phyloP scores from a whole-genome alignment of 176 grass and related monocot genomes.

The Tillandsia fasciculata region DNA sequence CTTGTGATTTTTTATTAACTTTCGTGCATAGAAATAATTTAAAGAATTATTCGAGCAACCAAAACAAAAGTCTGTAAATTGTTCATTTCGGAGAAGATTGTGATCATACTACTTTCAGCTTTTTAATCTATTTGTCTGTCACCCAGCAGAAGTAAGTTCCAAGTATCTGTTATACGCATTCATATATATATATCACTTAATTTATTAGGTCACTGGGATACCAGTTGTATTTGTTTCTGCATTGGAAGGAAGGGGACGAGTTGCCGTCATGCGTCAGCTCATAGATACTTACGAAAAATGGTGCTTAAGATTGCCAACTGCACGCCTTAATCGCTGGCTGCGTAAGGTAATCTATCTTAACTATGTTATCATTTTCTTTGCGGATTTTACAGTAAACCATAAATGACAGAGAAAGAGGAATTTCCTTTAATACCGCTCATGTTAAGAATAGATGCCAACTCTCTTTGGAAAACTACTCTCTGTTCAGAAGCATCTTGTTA shows the following conservation, averaged over 20 bases:
- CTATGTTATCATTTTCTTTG: conserved; percentile 4
- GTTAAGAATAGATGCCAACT: not conserved
- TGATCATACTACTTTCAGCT: no score
- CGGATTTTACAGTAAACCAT: conserved; percentile 10
- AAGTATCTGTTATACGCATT: conserved; percentile 11
- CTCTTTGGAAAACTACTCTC: not conserved
- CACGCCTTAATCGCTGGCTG: conserved; percentile 85
- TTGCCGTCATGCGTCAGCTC: conserved; percentile 75
- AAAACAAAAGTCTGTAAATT: no score
- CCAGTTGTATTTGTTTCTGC: conserved; percentile 96
- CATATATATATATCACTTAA: not conserved
- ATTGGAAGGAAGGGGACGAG: conserved; percentile 59
- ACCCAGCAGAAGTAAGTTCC: conserved; percentile 2
- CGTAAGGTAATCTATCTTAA: conserved; percentile 50
- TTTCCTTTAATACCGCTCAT: not conserved
- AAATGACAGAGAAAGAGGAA: not conserved
- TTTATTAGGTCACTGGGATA: conserved; percentile 71
- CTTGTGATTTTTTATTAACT: no score
- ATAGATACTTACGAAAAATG: conserved; percentile 78
- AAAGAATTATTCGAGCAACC: no score
- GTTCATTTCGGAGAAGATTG: no score
- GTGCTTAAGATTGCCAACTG: conserved; percentile 89
- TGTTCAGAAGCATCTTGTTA: not conserved
- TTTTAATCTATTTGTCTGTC: conserved; percentile 7
- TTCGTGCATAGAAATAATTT: no score